Conservation (phyloP, 768 basidiomycete genomes). For the Roridomyces roridus region DNA sequence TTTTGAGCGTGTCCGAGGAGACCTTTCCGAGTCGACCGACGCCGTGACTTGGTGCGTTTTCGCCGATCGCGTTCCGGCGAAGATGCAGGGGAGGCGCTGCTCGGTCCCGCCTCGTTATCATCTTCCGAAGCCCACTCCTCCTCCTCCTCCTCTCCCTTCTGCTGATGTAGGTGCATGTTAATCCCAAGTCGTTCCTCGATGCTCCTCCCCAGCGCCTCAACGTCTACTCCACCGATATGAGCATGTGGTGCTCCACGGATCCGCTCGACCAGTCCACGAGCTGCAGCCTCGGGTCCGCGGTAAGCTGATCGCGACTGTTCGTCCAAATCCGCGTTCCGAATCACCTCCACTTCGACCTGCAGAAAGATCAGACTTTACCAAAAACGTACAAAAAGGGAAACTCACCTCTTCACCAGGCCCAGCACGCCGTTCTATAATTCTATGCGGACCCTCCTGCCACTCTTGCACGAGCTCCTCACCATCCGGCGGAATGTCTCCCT, state of each 20-base stretch:
- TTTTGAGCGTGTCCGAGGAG: conserved; percentile 17
- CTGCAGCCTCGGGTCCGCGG: conserved; percentile 27
- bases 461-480: conserved; percentile 51
- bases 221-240: conserved; percentile 16
- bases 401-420: conserved; percentile 75
- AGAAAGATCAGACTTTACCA: too few species aligned
- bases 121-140: conserved; percentile 72
- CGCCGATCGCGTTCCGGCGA: conserved; percentile 22
- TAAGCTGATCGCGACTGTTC: conserved; percentile 24
- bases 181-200: conserved; percentile 15
- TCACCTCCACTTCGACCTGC: conserved; percentile 70
- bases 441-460: conserved; percentile 76
- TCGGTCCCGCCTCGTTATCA: conserved; percentile 33
- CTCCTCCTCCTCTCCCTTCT: conserved; percentile 51
- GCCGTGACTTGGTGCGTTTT: conserved; percentile 30
- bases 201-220: conserved; percentile 18
- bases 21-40: conserved; percentile 16
- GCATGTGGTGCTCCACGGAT: conserved; percentile 20
- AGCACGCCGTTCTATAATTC: conserved; percentile 64
- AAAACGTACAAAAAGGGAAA: conserved; percentile 4
- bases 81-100: neutral
- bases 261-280: conserved; percentile 33
- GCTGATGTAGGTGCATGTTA: conserved; percentile 14
- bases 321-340: conserved; percentile 42
- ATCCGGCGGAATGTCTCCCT: conserved; percentile 51